Evolutionary conservation across 495 filamentous ascomycete genomes (phyloP), one percentile per base, ranked within the genome.

Genomic region (Apiosordaria backusii): DNA sequence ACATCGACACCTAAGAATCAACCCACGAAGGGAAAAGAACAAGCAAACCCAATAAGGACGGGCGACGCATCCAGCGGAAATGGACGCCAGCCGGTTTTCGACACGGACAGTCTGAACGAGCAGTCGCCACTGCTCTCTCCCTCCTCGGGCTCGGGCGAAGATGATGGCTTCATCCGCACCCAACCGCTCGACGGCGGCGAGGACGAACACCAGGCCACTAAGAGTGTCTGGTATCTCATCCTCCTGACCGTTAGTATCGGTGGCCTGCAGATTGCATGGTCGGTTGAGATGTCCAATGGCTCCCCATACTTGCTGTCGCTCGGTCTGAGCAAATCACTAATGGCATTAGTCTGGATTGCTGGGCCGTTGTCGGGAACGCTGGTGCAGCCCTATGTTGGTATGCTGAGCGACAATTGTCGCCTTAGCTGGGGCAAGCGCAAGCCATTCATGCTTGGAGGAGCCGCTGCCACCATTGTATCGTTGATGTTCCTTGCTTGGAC

Each of bases 341-440:
- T 97, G 78, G 93, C 93, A 18, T 83, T 96, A 64, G 93, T 97
- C 24, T 97, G 93, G 93, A 93, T 97, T 67, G 93, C 93, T 9
- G 92, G 93, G 3, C 93, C 93, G 4, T 80, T 97, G 24, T 92
- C 92, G 2, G 93, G 93, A 15, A 87, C 86, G 2, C 79, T 97
- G 45, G 93, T 97, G 21, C 93, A 97, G 79, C 93, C 93, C n/a
- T 96, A 96, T 72, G 86, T 97, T 24, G 93, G 93, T 61, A 93
- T 97, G 72, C 84, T 90, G 70, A 96, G 92, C 72, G 93, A 97
- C 70, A 92, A 91, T 69, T 94, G 91, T 73, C 87, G 92, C 35
- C 78, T 88, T 9, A 75, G 83, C 35, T 95, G 89, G 89, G 93
- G 93, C 13, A 93, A 89, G 79, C 84, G 93, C 67, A 91, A 92